Evolutionary conservation across 352 stramenopile species (phyloP), one percentile per base, ranked within the genome.

Genomic region (Phytophthora constricta): DNA sequence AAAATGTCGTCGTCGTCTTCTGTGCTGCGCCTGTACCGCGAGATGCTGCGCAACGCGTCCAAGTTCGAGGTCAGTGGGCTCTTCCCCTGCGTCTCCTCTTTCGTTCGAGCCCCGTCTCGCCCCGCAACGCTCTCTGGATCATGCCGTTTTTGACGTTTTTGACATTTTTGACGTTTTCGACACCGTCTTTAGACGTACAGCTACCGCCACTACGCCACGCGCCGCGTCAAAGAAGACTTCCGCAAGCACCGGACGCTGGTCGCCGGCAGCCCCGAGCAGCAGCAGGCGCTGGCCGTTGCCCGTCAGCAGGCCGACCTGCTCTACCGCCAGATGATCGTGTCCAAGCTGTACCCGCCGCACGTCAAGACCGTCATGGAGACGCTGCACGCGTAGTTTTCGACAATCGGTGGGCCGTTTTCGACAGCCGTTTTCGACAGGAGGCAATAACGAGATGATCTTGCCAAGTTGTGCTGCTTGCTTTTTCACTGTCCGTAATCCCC

Each of bases 141-240:
- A 20, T 27, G 5, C 52, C 4, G 5, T 46, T 47, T 43, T 4
- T 34, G 14, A 27, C 16, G 1, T 52, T 43, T 69, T 58, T 62
- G 26, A 62, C 51, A 37, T 41, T 20, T 19, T 22, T 68, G 13
- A 63, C 47, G 16, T 39, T 10, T 31, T 34, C 58, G 19, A n/a
- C n/a, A n/a, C n/a, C n/a, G n/a, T 41, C 31, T 46, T 27, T 45
- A 93, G 85, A 81, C 72, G 54, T 91, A 93, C 74, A 93, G 90
- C 76, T 91, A 82, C 76, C 81, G 85, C 51, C 74, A 72, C 56
- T 93, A 93, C 68, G 77, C 81, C 26, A 56, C 74, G 37, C 81
- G 82, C 37, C 85, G 85, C 61, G 69, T 93, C 52, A 85, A 84
- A 58, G 79, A 90, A 46, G 82, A 91, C n/a, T 93, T 93, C 61